A percentile compares a stretch with the other conserved stretches of the same genome.
phyloP scores from a whole-genome alignment of 345 rosid genomes.

The Psidium guajava region DNA sequence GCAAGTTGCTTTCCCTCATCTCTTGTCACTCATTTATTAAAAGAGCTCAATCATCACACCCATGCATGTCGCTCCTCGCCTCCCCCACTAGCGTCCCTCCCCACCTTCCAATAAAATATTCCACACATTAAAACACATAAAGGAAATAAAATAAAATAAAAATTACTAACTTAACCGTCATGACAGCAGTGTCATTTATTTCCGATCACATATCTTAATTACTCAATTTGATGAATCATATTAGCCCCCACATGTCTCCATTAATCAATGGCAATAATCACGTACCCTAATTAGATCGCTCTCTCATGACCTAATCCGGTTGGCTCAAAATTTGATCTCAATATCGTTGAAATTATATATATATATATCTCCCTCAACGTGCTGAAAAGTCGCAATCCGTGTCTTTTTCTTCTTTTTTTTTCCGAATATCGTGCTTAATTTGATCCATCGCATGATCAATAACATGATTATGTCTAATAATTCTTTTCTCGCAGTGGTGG shows the following conservation, averaged over 20 bases:
- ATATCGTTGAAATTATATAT: neutral
- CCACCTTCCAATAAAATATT: slow-evolving; percentile 22
- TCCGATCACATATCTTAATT: too few species aligned
- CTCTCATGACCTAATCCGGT: neutral
- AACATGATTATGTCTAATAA: neutral
- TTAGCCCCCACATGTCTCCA: neutral
- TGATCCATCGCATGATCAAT: neutral
- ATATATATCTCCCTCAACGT: neutral
- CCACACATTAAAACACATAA: too few species aligned
- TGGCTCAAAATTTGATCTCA: neutral
- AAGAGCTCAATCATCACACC: neutral
- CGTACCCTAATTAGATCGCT: neutral
- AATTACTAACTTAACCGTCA: too few species aligned
- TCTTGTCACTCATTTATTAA: slow-evolving; percentile 29
- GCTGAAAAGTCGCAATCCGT: neutral
- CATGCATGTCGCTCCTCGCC: slow-evolving; percentile 3
- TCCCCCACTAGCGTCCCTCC: slow-evolving; percentile 8
- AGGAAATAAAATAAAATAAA: too few species aligned
- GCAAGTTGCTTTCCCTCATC: slow-evolving; percentile 6
- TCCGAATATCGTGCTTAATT: neutral
- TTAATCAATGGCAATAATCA: neutral
- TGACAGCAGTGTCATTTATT: too few species aligned
- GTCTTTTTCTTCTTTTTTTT: too few species aligned
- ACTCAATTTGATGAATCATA: neutral
- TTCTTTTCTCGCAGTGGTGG: neutral